Base-by-base conservation (phyloP, 2,329 filamentous ascomycete genomes). In the Aureobasidium subglaciale region DNA sequence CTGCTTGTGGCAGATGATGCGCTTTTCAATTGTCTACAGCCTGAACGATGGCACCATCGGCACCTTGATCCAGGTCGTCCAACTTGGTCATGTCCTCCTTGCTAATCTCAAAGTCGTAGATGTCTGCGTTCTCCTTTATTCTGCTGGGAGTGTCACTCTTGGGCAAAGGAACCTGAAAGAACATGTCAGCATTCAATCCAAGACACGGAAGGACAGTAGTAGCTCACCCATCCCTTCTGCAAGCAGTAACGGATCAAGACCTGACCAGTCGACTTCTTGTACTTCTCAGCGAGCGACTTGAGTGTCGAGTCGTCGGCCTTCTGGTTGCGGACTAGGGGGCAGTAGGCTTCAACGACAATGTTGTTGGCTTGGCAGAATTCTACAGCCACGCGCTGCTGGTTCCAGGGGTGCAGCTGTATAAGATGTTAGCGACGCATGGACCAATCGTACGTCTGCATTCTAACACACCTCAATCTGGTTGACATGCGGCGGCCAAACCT, bases 221-320 rank as follows among this genome's bases (percentile, higher is more conserved):
- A 11, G 40, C 54, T 48, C 35, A 56, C 77, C 68, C 82, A 84
- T 4, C 82, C 86, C 72, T 88, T 91, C 71, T 95, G 87, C 70
- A 95, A 69, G 62, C 86, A 87, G 79, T 89, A 96, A 60, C 90
- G 79, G 48, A 95, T 73, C 64, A 96, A 70, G 9, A 95, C 73
- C 75, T 95, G 90, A 9, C 87, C 86, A 58, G 86, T 81, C 7
- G 81, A 81, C 73, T 86, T 90, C 60, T 76, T 77, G 68, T 93
- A 82, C 73, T 90, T 91, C 63, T 85, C 75, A 1, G 84, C 82
- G 56, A 95, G 71, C 13, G 75, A 75, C 58, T 79, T 77, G 29
- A 93, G 73, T 11, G 79, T 81, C 59, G 80, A 73, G 60, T 95
- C 86, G 37, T 84, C 82, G 60, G 84, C 83, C 61, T 89, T 85